Evolutionary conservation across 257 asterid genomes (phyloP), one percentile per base, ranked within the genome.

Genomic region (Nicotiana tomentosiformis): DNA sequence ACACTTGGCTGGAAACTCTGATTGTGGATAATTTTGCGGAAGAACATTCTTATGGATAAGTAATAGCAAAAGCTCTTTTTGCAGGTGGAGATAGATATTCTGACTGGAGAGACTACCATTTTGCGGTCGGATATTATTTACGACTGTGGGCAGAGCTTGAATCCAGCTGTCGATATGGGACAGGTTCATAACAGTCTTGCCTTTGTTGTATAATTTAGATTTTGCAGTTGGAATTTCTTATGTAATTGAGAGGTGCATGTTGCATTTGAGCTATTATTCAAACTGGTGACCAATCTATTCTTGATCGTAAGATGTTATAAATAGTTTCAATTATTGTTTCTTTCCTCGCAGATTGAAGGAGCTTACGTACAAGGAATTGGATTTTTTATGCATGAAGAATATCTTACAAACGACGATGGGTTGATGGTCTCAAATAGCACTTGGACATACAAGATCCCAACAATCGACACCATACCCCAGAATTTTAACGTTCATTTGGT

Each of bases 341-440:
- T 12, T 74, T 49, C 23, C 62, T 57, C 39, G 43, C 90, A 94
- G 97, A 93, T 92, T 83, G 97, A 94, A 89, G 98, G 97, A 43
- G 94, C 98, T 68, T 94, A 91, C 32, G 94, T 94, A 15, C 97
- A 93, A 90, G 98, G 98, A 37, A 79, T 94, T 5, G 97, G 98
- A 56, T 92, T 94, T 84, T 93, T 94, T 87, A 93, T 93, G 97
- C 91, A 83, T 15, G 97, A 94, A 92, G 98, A 94, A 82, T 94
- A 90, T 88, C 83, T 84, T 30, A 86, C 84, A 4, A 88, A 94
- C 61, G 43, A 81, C 10, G 89, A 94, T 23, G 98, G 97, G 84
- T 65, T 87, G 77, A 83, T 88, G 82, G 77, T 86, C 56, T 72
- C 90, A 7, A 90, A 94, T 84, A 85, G 97, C 66, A 92, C 95